Conservation (phyloP, 2,329 filamentous ascomycete genomes). For the Diaporthe amygdali region DNA sequence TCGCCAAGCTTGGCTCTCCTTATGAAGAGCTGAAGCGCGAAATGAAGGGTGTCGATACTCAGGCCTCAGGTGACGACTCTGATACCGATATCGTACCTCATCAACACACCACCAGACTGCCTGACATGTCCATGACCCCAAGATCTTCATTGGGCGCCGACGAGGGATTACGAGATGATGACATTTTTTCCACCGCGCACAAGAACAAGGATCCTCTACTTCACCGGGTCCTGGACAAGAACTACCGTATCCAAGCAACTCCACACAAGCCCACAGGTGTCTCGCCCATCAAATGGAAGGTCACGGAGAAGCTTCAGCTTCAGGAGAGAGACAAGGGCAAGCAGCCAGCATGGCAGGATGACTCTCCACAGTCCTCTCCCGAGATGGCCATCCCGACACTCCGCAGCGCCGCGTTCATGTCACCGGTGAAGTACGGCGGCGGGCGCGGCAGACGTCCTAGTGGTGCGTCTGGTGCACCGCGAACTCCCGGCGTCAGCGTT, state of each 20-base stretch:
- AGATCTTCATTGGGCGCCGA: conserved; percentile 57
- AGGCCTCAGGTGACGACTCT: conserved; percentile 32
- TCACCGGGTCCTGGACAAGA: conserved; percentile 93
- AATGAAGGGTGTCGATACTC: conserved; percentile 51
- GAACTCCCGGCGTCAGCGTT: conserved; percentile 85
- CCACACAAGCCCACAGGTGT: conserved; percentile 67
- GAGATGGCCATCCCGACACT: conserved; percentile 82
- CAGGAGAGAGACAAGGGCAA: conserved; percentile 39
- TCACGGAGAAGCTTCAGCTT: conserved; percentile 35
- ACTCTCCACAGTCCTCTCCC: conserved; percentile 72
- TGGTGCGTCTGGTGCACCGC: conserved; percentile 53
- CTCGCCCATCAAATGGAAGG: conserved; percentile 50
- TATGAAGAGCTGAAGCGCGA: conserved; percentile 77
- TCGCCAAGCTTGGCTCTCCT: conserved; percentile 74
- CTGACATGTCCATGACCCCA: conserved; percentile 69
- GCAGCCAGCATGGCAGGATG: conserved; percentile 53
- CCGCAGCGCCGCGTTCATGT: conserved; percentile 84
- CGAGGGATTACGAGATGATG: conserved; percentile 31
- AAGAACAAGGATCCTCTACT: conserved; percentile 76
- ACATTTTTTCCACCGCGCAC: conserved; percentile 29
- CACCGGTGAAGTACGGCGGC: conserved; percentile 57
- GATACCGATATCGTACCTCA: conserved; percentile 54
- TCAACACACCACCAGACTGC: conserved; percentile 59
- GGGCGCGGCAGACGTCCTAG: conserved; percentile 10
- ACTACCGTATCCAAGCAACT: conserved; percentile 91